Evolutionary conservation across 1,139 yeast genomes (phyloP).

Genomic region (Candida pseudocylindracea): DNA sequence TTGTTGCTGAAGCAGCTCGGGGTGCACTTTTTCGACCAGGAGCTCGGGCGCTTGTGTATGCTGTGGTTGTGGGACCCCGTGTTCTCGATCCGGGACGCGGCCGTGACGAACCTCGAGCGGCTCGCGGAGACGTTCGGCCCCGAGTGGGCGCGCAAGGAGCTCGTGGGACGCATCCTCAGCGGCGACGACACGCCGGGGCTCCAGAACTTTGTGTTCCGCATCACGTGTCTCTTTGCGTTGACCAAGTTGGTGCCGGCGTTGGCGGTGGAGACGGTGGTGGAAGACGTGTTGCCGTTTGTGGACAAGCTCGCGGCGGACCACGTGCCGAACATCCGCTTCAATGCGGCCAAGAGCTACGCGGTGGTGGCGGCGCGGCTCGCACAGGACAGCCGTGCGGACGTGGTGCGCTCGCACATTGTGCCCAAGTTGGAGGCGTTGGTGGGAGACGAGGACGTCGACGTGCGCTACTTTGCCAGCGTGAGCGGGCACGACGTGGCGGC

Average conservation of each 20-base stretch:
- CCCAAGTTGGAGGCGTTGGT: slow-evolving; percentile 44
- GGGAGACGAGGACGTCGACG: slow-evolving; percentile 72
- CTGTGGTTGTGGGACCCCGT: slow-evolving; percentile 98
- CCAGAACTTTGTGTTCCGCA: slow-evolving; percentile 67
- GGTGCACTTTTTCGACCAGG: slow-evolving; percentile 79
- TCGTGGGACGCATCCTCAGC: slow-evolving; percentile 51
- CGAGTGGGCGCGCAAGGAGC: slow-evolving; percentile 77
- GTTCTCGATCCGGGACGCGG: slow-evolving; percentile 90
- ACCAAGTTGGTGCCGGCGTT: slow-evolving; percentile 58
- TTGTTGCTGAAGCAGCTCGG: slow-evolving; percentile 92
- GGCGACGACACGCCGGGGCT: slow-evolving; percentile 17
- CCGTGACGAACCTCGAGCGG: slow-evolving; percentile 62
- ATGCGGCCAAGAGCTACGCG: slow-evolving; percentile 71
- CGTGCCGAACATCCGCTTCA: slow-evolving; percentile 89
- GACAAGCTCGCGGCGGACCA: slow-evolving; percentile 49
- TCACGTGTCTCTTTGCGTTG: slow-evolving; percentile 77
- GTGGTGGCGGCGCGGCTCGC: slow-evolving; percentile 30
- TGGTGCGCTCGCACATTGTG: slow-evolving; percentile 19
- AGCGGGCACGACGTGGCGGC: slow-evolving; percentile 8
- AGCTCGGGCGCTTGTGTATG: slow-evolving; percentile 74
- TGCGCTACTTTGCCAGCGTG: slow-evolving; percentile 60
- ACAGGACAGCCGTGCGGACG: slow-evolving; percentile 6
- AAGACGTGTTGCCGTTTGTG: slow-evolving; percentile 61
- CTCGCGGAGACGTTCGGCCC: slow-evolving; percentile 79
- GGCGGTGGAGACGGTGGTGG: slow-evolving; percentile 30